Evolutionary conservation across 2,329 filamentous ascomycete species (phyloP).

Genomic region (Aureobasidium sp.): DNA sequence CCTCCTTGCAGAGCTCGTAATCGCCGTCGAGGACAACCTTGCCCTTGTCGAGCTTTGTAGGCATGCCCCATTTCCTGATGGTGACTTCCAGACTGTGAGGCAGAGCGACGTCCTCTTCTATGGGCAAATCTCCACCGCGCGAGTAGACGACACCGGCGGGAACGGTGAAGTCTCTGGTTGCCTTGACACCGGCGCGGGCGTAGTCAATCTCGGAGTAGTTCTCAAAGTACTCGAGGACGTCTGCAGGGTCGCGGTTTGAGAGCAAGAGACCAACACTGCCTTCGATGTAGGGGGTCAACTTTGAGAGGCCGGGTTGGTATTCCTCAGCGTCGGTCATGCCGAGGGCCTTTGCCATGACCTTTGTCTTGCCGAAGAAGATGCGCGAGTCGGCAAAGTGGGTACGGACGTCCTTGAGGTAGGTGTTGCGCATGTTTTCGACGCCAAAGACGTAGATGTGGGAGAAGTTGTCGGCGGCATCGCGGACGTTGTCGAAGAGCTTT

Average conservation of each 20-base stretch:
- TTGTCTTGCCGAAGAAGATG: conserved; percentile 98
- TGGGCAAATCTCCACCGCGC: conserved; percentile 65
- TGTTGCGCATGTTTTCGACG: conserved; percentile 98
- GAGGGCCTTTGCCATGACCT: conserved; percentile 95
- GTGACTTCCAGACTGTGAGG: conserved; percentile 86
- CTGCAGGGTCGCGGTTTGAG: conserved; percentile 63
- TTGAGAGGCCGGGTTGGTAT: conserved; percentile 67
- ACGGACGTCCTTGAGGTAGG: conserved; percentile 84
- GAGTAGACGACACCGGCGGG: conserved; percentile 77
- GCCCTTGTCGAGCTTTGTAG: conserved; percentile 80
- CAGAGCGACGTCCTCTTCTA: conserved; percentile 75
- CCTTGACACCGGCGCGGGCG: conserved; percentile 73
- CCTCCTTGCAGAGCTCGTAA: conserved; percentile 76
- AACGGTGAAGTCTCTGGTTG: conserved; percentile 67
- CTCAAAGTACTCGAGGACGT: conserved; percentile 65
- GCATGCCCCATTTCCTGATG: conserved; percentile 79
- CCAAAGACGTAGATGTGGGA: conserved; percentile 88
- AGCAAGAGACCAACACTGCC: conserved; percentile 87
- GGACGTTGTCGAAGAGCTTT: conserved; percentile 79
- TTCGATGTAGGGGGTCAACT: conserved; percentile 58
- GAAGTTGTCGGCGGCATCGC: conserved; percentile 75
- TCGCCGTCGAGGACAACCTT: conserved; percentile 67
- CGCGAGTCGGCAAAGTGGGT: conserved; percentile 76
- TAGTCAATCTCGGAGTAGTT: conserved; percentile 72
- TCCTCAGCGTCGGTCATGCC: conserved; percentile 64